These are phyloP conservation scores for Phytophthora chlamydospora DNA, from an alignment of 352 stramenopile genomes.

Conservation along the genomic window DNA sequence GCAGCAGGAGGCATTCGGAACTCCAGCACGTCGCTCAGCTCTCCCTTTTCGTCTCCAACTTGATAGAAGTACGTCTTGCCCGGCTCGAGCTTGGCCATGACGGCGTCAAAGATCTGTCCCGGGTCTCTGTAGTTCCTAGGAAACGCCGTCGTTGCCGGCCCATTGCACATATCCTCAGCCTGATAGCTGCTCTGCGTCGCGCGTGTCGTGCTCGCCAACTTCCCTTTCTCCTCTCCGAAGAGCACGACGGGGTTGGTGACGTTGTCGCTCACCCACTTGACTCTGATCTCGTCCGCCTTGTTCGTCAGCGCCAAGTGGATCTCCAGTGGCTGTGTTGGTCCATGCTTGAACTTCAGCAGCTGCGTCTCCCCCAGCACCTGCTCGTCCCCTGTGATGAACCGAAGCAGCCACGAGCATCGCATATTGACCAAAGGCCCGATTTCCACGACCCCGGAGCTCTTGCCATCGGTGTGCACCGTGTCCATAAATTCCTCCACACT, in stretches of 20 bases:
- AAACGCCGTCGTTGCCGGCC: slow-evolving; percentile 23
- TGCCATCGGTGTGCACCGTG: slow-evolving; percentile 22
- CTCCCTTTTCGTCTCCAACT: slow-evolving; percentile 36
- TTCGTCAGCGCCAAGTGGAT: slow-evolving; percentile 46
- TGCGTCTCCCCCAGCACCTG: slow-evolving; percentile 38
- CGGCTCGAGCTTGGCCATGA: slow-evolving; percentile 42
- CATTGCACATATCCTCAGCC: slow-evolving; percentile 41
- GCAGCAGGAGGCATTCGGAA: slow-evolving; percentile 37
- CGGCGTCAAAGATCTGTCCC: slow-evolving; percentile 48
- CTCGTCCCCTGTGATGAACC: slow-evolving; percentile 38
- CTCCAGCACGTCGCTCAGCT: slow-evolving; percentile 34
- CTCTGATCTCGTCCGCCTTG: slow-evolving; percentile 47
- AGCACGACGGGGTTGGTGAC: slow-evolving; percentile 46
- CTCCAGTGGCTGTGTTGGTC: slow-evolving; percentile 49
- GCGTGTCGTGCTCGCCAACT: slow-evolving; percentile 13
- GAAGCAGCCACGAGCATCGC: slow-evolving; percentile 51
- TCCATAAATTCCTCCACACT: slow-evolving; percentile 36
- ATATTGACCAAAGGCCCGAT: slow-evolving; percentile 57
- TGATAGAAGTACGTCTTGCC: slow-evolving; percentile 46
- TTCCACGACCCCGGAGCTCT: slow-evolving; percentile 29
- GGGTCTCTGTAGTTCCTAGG: slow-evolving; percentile 37
- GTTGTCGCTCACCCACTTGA: slow-evolving; percentile 58
- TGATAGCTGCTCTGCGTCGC: slow-evolving; percentile 39
- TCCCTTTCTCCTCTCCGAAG: slow-evolving; percentile 35
- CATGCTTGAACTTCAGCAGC: slow-evolving; percentile 40